Evolutionary conservation across 305 asterid species (phyloP).

Genomic region (Coffea humblotiana): DNA sequence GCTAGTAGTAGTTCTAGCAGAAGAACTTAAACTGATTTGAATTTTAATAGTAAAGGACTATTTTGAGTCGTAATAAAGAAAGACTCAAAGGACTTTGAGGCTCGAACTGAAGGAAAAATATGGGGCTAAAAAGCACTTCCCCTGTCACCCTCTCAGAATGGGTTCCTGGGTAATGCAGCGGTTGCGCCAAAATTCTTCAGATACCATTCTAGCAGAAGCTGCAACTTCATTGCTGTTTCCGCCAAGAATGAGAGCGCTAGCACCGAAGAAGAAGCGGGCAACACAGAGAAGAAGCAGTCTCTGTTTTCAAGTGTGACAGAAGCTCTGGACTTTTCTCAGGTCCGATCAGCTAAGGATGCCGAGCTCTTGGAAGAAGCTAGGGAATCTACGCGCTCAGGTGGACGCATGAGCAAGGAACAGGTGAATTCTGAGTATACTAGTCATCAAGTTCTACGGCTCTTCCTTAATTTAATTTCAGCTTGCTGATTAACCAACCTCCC

Average conservation of each 20-base stretch:
- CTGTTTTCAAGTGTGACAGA: conserved; percentile 65
- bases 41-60: too few relatives aligned
- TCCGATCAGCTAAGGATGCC: conserved; percentile 71
- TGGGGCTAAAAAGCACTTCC: conserved; percentile 62
- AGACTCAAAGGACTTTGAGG: neutral
- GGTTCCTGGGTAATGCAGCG: conserved; percentile 20
- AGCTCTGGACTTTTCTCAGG: conserved; percentile 86
- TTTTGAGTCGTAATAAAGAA: too few relatives aligned
- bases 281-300: conserved; percentile 46
- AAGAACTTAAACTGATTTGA: neutral
- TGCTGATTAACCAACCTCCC: too few relatives aligned
- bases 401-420: conserved; percentile 73
- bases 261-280: conserved; percentile 25
- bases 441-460: neutral
- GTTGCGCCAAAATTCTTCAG: conserved; percentile 15
- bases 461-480: neutral
- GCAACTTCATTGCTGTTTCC: conserved; percentile 30
- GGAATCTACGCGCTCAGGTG: conserved; percentile 67
- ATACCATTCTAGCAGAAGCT: conserved; percentile 13
- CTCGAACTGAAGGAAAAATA: neutral
- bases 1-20: too few relatives aligned
- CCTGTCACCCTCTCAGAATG: conserved; percentile 53
- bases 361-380: conserved; percentile 74
- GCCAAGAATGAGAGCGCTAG: conserved; percentile 43
- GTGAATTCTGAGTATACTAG: conserved; percentile 21